Evolutionary conservation across 805 yeast genomes (phyloP).

Genomic region (Sporopachydermia lactativora): DNA sequence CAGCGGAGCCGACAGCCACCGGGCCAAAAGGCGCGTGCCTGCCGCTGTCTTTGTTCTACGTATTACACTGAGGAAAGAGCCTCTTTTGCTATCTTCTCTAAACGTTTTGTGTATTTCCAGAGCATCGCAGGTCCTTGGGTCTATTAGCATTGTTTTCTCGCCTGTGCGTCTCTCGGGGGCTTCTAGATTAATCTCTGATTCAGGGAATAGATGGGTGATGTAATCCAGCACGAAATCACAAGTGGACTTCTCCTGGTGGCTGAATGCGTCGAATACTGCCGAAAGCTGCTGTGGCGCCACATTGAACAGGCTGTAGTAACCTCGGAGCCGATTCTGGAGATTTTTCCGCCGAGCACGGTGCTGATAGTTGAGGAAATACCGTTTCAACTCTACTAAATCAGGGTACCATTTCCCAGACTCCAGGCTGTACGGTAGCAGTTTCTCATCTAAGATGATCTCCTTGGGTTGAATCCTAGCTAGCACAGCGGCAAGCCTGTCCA

Average conservation of each 20-base stretch:
- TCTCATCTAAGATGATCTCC: constrained; percentile 53
- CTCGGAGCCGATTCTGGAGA: constrained; percentile 12
- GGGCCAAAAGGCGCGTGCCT: constrained; percentile 65
- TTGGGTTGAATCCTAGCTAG: constrained; percentile 68
- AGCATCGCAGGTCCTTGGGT: constrained; percentile 54
- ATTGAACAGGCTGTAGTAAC: constrained; percentile 27
- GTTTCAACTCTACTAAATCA: constrained; percentile 41
- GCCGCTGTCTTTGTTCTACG: constrained; percentile 66
- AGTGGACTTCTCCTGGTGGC: constrained; percentile 40
- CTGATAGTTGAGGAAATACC: constrained; percentile 46
- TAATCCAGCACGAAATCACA: constrained; percentile 54
- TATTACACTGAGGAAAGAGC: constrained; percentile 59
- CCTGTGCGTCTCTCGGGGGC: constrained; percentile 47
- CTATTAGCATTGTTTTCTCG: constrained; percentile 54
- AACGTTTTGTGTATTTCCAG: constrained; percentile 54
- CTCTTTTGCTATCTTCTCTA: constrained; percentile 41
- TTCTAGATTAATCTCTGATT: constrained; percentile 43
- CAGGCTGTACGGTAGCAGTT: constrained; percentile 24
- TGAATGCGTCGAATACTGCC: constrained; percentile 20
- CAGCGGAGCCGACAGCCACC: constrained; percentile 77
- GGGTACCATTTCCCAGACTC: constrained; percentile 39
- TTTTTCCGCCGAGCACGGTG: constrained; percentile 26
- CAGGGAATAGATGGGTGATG: constrained; percentile 60
- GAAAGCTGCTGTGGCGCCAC: constrained; percentile 16
- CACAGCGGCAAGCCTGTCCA: constrained; percentile 52